Conservation (phyloP, 2,329 filamentous ascomycete genomes). For the Colletotrichum sublineola region DNA sequence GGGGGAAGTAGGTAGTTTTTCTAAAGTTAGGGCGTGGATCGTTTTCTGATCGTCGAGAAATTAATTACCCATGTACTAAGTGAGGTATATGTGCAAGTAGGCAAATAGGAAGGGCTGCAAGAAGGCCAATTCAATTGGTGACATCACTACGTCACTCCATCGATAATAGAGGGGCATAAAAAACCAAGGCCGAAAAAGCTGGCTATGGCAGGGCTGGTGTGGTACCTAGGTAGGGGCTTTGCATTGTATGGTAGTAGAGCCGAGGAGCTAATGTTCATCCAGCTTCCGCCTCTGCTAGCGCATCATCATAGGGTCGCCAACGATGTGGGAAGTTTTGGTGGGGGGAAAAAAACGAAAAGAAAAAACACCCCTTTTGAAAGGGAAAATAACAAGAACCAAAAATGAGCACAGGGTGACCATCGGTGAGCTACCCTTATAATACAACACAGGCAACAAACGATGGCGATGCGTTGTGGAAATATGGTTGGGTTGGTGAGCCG, state of each 20-base stretch:
- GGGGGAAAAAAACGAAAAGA: not conserved
- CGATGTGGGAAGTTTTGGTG: not conserved
- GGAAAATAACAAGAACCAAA: not conserved
- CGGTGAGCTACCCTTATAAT: not conserved
- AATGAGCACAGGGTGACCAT: not conserved
- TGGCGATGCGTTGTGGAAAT: not conserved
- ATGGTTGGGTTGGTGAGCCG: not conserved
- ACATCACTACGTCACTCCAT: not conserved
- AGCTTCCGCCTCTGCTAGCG: not conserved
- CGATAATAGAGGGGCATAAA: not conserved
- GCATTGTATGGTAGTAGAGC: not conserved
- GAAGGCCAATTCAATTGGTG: not conserved
- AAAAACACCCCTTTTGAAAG: not conserved
- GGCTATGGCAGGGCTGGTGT: constrained; percentile 8
- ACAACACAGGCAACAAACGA: constrained; percentile 2
- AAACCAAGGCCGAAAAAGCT: constrained; percentile 15
- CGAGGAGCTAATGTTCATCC: not conserved
- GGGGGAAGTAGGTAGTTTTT: no score
- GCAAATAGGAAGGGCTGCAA: not conserved
- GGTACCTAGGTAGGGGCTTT: no score
- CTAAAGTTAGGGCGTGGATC: not conserved
- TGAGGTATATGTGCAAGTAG: not conserved
- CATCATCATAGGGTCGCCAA: not conserved
- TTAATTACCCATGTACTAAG: no score
- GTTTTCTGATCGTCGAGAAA: not conserved